These are phyloP conservation scores for Hibiscus tridactylites DNA, from an alignment of 345 rosid genomes.

Conservation along the genomic window DNA sequence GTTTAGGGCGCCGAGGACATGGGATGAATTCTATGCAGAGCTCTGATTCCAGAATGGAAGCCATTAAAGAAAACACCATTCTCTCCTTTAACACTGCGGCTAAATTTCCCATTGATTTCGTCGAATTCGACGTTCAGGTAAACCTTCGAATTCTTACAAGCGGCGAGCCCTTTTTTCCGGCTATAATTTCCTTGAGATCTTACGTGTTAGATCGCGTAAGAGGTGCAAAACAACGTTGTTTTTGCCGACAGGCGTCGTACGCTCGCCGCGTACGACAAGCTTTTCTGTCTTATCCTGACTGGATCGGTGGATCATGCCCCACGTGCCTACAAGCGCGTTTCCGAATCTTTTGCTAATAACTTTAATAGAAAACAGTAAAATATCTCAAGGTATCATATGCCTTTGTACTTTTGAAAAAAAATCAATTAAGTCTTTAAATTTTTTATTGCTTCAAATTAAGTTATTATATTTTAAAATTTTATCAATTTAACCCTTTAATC, in stretches of 20 bases:
- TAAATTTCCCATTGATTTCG: slow-evolving; percentile 57
- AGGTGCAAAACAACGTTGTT: neutral
- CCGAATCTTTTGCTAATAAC: neutral
- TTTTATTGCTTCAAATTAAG: no score
- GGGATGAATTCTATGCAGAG: slow-evolving; percentile 77
- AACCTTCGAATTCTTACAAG: neutral
- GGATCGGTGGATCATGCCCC: neutral
- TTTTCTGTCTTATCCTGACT: neutral
- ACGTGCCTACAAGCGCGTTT: slow-evolving; percentile 1
- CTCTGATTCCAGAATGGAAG: slow-evolving; percentile 51
- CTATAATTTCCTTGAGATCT: no score
- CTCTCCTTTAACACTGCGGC: slow-evolving; percentile 75
- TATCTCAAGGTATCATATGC: no score
- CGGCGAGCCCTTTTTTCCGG: no score
- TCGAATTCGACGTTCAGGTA: slow-evolving; percentile 99
- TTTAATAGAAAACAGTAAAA: no score
- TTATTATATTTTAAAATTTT: no score
- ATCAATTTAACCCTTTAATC: no score
- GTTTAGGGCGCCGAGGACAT: slow-evolving; percentile 60
- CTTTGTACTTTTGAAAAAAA: no score
- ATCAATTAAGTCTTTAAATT: no score
- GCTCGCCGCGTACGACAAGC: slow-evolving; percentile 23
- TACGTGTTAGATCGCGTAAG: neutral
- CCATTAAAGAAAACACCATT: slow-evolving; percentile 71
- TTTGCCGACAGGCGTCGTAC: neutral